Conservation (phyloP, 345 rosid species). For the Trapa incisa region DNA sequence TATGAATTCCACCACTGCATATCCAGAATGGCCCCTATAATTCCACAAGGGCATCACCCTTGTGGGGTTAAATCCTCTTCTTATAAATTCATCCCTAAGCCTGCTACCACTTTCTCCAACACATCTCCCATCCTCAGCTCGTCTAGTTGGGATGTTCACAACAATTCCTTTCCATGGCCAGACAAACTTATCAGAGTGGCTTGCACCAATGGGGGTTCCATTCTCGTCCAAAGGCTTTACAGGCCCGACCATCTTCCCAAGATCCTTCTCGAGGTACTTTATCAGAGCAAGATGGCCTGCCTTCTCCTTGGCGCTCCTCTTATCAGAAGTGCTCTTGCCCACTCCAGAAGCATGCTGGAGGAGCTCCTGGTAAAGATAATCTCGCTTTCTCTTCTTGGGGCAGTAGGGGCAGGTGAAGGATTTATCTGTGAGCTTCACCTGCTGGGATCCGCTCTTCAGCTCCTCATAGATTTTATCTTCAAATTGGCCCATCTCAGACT, state of each 20-base stretch:
- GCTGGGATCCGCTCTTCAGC: constrained; percentile 41
- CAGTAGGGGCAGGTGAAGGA: constrained; percentile 71
- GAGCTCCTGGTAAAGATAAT: constrained; percentile 53
- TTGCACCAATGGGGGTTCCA: constrained; percentile 22
- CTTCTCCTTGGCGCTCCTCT: constrained; percentile 60
- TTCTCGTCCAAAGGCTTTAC: constrained; percentile 17
- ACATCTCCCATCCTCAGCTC: constrained; percentile 42
- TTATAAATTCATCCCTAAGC: constrained; percentile 57
- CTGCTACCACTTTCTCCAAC: constrained; percentile 85
- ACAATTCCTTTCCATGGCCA: constrained; percentile 80
- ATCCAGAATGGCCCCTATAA: constrained; percentile 76
- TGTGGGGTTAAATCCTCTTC: constrained; percentile 70
- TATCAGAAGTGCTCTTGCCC: constrained; percentile 60
- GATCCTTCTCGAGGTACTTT: constrained; percentile 39
- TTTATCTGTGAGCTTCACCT: constrained; percentile 40
- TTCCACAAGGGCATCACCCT: constrained; percentile 88
- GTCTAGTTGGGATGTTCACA: constrained; percentile 65
- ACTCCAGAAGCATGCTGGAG: constrained; percentile 97
- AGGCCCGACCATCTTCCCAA: constrained; percentile 12
- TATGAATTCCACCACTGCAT: constrained; percentile 67
- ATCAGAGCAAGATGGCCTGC: constrained; percentile 76
- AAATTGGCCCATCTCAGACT: constrained; percentile 29
- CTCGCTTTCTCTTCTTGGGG: constrained; percentile 45
- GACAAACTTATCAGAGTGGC: constrained; percentile 64
- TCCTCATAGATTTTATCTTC: constrained; percentile 12